Evolutionary conservation across 2,329 filamentous ascomycete species (phyloP).

Genomic region (Diaporthe citrichinensis): DNA sequence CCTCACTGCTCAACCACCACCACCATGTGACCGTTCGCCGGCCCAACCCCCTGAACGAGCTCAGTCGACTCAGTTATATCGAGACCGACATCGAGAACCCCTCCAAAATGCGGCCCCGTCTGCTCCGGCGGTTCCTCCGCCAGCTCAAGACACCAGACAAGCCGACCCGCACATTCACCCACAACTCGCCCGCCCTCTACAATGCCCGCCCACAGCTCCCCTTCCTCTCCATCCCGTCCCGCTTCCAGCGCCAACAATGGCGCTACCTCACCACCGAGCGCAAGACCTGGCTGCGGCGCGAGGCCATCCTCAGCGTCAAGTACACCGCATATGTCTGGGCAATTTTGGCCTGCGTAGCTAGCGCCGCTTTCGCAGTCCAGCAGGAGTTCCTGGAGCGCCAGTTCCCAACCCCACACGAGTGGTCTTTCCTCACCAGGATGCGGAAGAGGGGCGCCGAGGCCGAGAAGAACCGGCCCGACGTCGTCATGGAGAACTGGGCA

Average conservation of each 20-base stretch:
- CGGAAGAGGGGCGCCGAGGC: constrained; percentile 75
- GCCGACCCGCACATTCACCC: constrained; percentile 67
- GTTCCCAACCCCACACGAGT: constrained; percentile 87
- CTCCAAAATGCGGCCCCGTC: constrained; percentile 56
- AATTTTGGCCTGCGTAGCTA: constrained; percentile 69
- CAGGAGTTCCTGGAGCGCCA: constrained; percentile 82
- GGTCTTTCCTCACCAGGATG: constrained; percentile 79
- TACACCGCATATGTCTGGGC: constrained; percentile 77
- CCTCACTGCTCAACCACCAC: background rate
- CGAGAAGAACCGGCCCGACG: constrained; percentile 69
- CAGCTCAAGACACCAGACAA: constrained; percentile 35
- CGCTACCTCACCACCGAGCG: constrained; percentile 86
- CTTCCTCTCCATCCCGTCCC: constrained; percentile 62
- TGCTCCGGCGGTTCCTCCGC: constrained; percentile 52
- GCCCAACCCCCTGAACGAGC: background rate
- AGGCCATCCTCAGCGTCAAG: constrained; percentile 78
- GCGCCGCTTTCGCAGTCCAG: constrained; percentile 75
- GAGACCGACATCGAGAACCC: background rate
- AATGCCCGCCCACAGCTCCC: constrained; percentile 61
- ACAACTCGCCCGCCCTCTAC: constrained; percentile 62
- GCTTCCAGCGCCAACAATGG: constrained; percentile 62
- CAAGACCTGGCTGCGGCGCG: constrained; percentile 77
- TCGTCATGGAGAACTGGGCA: constrained; percentile 76
- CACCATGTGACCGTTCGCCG: constrained; percentile 6
- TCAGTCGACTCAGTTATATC: background rate